A percentile compares a stretch with the other conserved stretches of the same genome.
These are phyloP conservation scores for Colletotrichum ledebouriae DNA, from an alignment of 2,329 filamentous ascomycete genomes.

Conservation along the genomic window DNA sequence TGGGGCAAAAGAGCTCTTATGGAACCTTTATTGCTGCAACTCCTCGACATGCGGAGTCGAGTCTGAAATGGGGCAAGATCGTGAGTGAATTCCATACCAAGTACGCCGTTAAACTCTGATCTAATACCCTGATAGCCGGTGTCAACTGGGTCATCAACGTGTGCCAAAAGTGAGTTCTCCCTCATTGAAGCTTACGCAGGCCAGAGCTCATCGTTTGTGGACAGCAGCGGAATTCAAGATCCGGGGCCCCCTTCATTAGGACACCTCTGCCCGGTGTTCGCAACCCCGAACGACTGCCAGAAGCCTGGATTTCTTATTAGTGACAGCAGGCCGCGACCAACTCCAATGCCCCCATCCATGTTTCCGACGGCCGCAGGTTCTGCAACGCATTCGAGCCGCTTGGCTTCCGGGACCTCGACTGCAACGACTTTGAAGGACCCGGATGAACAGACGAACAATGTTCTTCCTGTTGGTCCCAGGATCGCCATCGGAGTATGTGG, in stretches of 20 bases:
- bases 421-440: background rate
- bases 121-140: constrained; percentile 56
- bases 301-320: constrained; percentile 19
- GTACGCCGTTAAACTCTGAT: constrained; percentile 14
- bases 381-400: background rate
- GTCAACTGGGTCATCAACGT: constrained; percentile 65
- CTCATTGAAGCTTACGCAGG: background rate
- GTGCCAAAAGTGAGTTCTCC: constrained; percentile 61
- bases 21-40: constrained; percentile 66
- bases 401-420: background rate
- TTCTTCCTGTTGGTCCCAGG: constrained; percentile 56
- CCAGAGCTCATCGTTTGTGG: constrained; percentile 7
- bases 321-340: constrained; percentile 15
- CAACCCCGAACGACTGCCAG: constrained; percentile 15
- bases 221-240: constrained; percentile 52
- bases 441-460: background rate
- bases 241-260: constrained; percentile 52
- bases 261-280: constrained; percentile 47
- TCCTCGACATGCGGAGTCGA: constrained; percentile 62
- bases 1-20: constrained; percentile 51
- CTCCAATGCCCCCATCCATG: constrained; percentile 1
- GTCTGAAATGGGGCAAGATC: constrained; percentile 55
- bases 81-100: constrained; percentile 52
- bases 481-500: constrained; percentile 61
- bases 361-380: background rate